Evolutionary conservation across 257 asterid genomes (phyloP), one percentile per base, ranked within the genome.

Genomic region (Solanum clarkiae): DNA sequence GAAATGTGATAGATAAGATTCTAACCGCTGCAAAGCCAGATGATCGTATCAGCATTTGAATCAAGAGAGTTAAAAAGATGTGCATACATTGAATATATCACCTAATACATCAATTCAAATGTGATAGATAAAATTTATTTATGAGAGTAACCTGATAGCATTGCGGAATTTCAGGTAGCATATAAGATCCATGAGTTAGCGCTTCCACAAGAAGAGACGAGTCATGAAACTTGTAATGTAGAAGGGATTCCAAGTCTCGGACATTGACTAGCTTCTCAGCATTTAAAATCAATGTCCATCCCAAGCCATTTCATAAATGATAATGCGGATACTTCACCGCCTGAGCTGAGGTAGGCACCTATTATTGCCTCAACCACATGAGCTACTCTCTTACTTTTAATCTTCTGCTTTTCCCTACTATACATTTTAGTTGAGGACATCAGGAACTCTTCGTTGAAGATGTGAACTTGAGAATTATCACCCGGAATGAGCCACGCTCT

Each of bases 291-390:
- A 1, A 94, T 87, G 14, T 82, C 68, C 44, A 96, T 84, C 40
- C 98, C 97, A 36, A 96, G 90, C 98, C 97, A 93, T 22, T 88
- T 49, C 98, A 96, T 90, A 45, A 93, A 94, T 32, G 94, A 91
- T 66, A 94, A 71, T 2, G 99, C 97, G 1, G 93, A 93, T 10
- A 11, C 32, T 88, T 96, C 97, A 10, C 99, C 98, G 18, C 94
- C 94, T 0, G 91, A 85, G 24, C 90, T 86, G 45, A 96, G 95
- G 77, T 84, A 96, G 32, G 95, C 99, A 10, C 98, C 99, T n/a
- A 94, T 91, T 18, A 96, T 82, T n/a, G 99, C 99, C 89, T 96
- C 99, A 10, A 89, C 92, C 15, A 91, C 98, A 72, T 96, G 98
- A 9, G 98, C 97, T 29, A 96, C 90, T 1, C 63, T 88, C 90